Conservation (phyloP, 1,284 basidiomycete species). For the Earliella scabrosa region DNA sequence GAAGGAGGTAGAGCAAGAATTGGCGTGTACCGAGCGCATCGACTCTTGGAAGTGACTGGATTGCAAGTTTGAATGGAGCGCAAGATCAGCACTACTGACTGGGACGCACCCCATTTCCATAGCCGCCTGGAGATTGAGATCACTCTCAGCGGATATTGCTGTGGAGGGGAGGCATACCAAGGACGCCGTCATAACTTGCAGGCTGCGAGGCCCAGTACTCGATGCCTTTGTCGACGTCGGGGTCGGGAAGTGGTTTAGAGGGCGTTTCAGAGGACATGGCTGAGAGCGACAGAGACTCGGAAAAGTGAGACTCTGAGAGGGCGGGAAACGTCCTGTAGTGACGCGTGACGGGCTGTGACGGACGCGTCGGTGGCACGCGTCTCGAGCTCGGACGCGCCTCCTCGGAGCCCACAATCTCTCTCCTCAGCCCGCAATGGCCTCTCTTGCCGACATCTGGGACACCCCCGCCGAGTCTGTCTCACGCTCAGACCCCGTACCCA, state of each 20-base stretch:
- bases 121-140: conserved; percentile 57
- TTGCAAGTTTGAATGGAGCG: conserved; percentile 3
- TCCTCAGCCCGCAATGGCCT: too few species aligned
- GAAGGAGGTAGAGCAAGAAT: conserved; percentile 81
- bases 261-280: conserved; percentile 6
- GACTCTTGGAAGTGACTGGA: conserved; percentile 83
- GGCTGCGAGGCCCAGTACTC: conserved; percentile 79
- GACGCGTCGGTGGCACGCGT: conserved; percentile 24
- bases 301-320: conserved; percentile 2
- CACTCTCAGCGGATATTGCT: conserved; percentile 1
- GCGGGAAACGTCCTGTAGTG: too few species aligned
- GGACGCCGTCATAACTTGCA: conserved; percentile 75
- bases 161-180: conserved; percentile 44
- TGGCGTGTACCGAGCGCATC: conserved; percentile 89
- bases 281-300: not conserved
- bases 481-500: conserved; percentile 5
- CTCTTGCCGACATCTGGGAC: conserved; percentile 49
- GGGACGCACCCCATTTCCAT: conserved; percentile 66
- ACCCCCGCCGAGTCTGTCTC: conserved; percentile 38
- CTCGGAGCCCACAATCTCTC: too few species aligned
- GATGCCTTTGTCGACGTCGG: conserved; percentile 68
- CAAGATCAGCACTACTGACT: not conserved
- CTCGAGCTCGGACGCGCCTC: not conserved
- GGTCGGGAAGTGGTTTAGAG: conserved; percentile 34
- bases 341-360: conserved; percentile 19